Evolutionary conservation across 2,329 filamentous ascomycete species (phyloP).

Genomic region (Botrytis byssoidea): DNA sequence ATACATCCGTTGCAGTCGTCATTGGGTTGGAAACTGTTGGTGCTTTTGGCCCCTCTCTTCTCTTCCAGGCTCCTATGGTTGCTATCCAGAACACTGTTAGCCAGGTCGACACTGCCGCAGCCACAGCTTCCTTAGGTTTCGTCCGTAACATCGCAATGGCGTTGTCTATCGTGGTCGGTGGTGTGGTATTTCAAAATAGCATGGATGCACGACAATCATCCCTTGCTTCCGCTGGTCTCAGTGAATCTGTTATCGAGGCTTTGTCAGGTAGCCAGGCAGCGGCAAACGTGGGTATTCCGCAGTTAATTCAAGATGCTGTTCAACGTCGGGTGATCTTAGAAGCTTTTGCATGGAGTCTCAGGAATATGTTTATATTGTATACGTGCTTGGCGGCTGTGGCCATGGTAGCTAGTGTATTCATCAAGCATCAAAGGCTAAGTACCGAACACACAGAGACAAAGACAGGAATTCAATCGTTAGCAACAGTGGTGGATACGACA

Average conservation of each 20-base stretch:
- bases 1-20: constrained; percentile 43
- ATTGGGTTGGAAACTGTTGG: constrained; percentile 50
- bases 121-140: constrained; percentile 52
- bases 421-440: constrained; percentile 45
- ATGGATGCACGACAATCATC: constrained; percentile 40
- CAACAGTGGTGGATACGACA: not conserved
- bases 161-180: constrained; percentile 47
- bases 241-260: constrained; percentile 39
- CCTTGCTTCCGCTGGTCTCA: constrained; percentile 22
- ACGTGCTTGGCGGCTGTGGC: constrained; percentile 28
- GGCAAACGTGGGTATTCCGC: constrained; percentile 41
- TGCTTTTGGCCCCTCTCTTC: constrained; percentile 51
- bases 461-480: constrained; percentile 42
- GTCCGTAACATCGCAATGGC: constrained; percentile 44
- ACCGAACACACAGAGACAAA: constrained; percentile 52
- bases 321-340: constrained; percentile 26
- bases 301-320: constrained; percentile 36
- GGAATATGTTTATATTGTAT: constrained; percentile 34
- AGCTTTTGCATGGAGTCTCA: constrained; percentile 29
- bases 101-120: constrained; percentile 43
- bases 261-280: constrained; percentile 29
- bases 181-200: constrained; percentile 46
- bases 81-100: constrained; percentile 54
- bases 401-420: constrained; percentile 44
- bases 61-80: constrained; percentile 56